Evolutionary conservation across 768 basidiomycete species (phyloP), one percentile per base, ranked within the genome.

Genomic region (Fistulinella prunicolor): DNA sequence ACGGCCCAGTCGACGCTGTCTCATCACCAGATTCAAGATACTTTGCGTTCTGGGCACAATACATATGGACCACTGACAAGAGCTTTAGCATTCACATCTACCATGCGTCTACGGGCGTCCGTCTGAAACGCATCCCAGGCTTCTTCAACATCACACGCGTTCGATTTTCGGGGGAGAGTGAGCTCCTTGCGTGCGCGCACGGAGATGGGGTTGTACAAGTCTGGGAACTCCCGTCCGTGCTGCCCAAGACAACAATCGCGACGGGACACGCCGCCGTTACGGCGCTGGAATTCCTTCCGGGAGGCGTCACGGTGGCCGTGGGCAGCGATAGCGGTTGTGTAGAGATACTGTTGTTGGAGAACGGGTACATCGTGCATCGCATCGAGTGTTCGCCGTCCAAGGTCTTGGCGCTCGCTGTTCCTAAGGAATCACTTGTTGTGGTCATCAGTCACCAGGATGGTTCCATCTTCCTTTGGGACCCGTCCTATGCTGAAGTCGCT

Each of bases 71-170:
- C 30, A 7, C 51, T 10, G 44, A 54, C 44, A 1, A 19, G 6
- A 50, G 56, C 49, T 41, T 41, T 21, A 58, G 57, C 42, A 55
- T 59, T 35, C 43, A 57, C 44, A 47, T 58, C 42, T 58, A 58
- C 21, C 19, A 54, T 20, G 36, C 56, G 0, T 38, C 45, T 36
- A 53, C 51, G 7, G 57, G 56, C n/a, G 23, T n/a, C 8, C 58
- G 54, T 24, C 50, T 59, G 20, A 39, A 42, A 24, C 58, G 58
- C 21, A 44, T 51, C 7, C 40, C 58, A 20, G 54, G 50, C 17
- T 40, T 59, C 24, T 48, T 52, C 20, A 24, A 48, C 4, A 59
- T 59, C 37, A 44, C 44, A 6, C 47, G 47, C 14, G 35, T 44
- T 9, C 40, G 32, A 37, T 59, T 59, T 35, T 59, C 58, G 16